Conservation (phyloP, 441 rosid species). For the Erysimum cheiri region DNA sequence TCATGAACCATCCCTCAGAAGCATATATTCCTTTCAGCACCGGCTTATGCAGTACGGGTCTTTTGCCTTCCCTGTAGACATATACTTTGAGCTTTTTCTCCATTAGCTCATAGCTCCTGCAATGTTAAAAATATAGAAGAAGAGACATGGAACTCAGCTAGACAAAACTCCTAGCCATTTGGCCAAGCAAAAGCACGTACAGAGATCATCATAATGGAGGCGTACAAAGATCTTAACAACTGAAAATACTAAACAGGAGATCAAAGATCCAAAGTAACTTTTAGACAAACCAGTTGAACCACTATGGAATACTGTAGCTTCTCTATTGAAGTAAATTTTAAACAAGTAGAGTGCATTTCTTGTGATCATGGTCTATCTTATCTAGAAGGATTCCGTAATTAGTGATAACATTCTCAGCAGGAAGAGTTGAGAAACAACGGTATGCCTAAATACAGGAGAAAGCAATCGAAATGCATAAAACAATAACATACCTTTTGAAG, state of each 20-base stretch:
- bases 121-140: constrained; percentile 10
- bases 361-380: not conserved
- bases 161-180: constrained; percentile 15
- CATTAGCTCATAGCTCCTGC: constrained; percentile 95
- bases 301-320: not conserved
- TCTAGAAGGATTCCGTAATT: not conserved
- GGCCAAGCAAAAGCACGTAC: not conserved
- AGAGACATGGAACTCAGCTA: constrained; percentile 10
- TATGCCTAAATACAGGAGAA: constrained; percentile 6
- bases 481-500: constrained; percentile 64
- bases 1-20: constrained; percentile 99
- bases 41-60: constrained; percentile 73
- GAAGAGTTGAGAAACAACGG: constrained; percentile 1
- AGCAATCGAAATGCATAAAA: constrained; percentile 5
- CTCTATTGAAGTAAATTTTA: not conserved
- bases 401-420: constrained; percentile 5
- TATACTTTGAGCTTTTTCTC: constrained; percentile 78
- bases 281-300: not conserved
- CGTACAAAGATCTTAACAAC: not conserved
- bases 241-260: constrained; percentile 9
- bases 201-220: not conserved
- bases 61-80: constrained; percentile 81
- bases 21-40: constrained; percentile 84
- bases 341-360: not conserved
- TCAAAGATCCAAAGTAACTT: not conserved